A percentile compares a stretch with the other conserved stretches of the same genome.
Conservation (phyloP, 2,329 filamentous ascomycete species). For the Colletotrichum tamarilloi region DNA sequence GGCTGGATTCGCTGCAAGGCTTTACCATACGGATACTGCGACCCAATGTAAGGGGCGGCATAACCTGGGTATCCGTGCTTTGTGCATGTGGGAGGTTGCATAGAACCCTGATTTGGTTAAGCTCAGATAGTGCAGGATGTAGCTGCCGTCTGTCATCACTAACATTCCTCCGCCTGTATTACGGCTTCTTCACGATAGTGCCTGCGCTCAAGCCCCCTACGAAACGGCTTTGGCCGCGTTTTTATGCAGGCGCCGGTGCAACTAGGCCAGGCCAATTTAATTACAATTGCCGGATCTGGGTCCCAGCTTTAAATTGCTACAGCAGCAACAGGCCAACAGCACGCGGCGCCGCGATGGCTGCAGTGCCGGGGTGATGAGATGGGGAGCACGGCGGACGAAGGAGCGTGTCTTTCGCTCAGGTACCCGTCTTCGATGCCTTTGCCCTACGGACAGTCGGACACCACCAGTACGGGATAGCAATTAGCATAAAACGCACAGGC, state of each 20-base stretch:
- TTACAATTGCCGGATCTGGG: conserved; percentile 27
- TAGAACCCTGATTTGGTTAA: neutral
- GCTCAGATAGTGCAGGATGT: neutral
- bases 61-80: conserved; percentile 12
- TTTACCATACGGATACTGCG: neutral
- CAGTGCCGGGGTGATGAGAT: neutral
- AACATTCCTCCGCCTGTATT: fast-evolving
- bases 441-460: neutral
- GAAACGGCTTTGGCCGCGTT: conserved; percentile 11
- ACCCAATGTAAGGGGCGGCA: conserved; percentile 14
- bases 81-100: conserved; percentile 14
- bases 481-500: neutral
- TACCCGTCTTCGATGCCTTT: neutral
- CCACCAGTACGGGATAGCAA: neutral
- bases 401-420: neutral
- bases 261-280: conserved; percentile 17
- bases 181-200: neutral
- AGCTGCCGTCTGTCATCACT: conserved; percentile 19
- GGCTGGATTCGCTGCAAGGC: neutral
- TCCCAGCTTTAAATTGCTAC: conserved; percentile 17
- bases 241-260: conserved; percentile 1
- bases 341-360: conserved; percentile 8
- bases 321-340: conserved; percentile 17
- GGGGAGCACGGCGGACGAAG: neutral
- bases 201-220: neutral